A percentile compares a stretch with the other conserved stretches of the same genome.
Conservation (phyloP, 1,139 yeast species). For the Magnusiomyces magnusii region DNA sequence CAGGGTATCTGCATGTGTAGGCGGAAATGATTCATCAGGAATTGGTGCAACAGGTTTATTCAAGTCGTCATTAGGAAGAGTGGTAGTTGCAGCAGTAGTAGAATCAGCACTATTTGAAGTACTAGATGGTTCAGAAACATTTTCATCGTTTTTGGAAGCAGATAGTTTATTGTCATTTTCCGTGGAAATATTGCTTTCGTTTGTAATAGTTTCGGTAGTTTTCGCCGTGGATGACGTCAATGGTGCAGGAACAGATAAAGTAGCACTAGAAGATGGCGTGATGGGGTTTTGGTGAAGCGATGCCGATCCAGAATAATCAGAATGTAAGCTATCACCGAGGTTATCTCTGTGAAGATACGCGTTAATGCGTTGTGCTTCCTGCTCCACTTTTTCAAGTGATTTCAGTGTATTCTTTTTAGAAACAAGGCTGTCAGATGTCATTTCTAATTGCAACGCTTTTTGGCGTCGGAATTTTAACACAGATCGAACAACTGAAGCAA, state of each 20-base stretch:
- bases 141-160: neutral
- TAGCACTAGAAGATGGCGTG: neutral
- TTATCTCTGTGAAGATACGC: slow-evolving; percentile 26
- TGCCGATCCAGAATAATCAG: neutral
- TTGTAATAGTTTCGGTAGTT: neutral
- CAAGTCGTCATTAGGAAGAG: neutral
- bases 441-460: slow-evolving; percentile 58
- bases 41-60: neutral
- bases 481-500: slow-evolving; percentile 57
- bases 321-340: neutral
- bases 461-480: slow-evolving; percentile 62
- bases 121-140: neutral
- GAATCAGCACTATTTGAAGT: neutral
- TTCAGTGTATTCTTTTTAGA: slow-evolving; percentile 36
- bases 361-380: slow-evolving; percentile 38
- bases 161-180: neutral
- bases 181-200: neutral
- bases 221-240: neutral
- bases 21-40: slow-evolving; percentile 20
- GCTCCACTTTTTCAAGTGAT: slow-evolving; percentile 36
- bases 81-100: neutral
- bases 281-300: neutral
- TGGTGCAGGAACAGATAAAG: neutral
- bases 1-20: slow-evolving; percentile 24
- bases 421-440: slow-evolving; percentile 49